Conservation (phyloP, 176 grass and related monocot genomes). For the Alopecurus myosuroides region DNA sequence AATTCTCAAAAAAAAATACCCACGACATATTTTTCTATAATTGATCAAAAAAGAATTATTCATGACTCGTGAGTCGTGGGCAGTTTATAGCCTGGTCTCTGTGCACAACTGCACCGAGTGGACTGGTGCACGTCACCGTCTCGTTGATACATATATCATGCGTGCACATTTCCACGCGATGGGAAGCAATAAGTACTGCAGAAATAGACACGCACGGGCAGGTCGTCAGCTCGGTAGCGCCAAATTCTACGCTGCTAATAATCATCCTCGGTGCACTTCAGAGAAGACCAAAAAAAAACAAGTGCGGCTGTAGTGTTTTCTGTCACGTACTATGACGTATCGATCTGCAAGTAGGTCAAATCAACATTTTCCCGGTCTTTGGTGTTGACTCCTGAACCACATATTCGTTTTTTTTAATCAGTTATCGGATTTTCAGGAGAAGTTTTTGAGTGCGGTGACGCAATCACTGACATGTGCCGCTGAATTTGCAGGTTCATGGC, state of each 20-base stretch:
- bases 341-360: not conserved
- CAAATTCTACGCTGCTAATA: not conserved
- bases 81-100: not conserved
- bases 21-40: too few relatives aligned
- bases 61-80: not conserved
- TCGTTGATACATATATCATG: not conserved
- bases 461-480: not conserved
- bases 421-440: not conserved
- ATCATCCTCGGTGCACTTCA: not conserved
- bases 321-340: not conserved
- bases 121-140: not conserved
- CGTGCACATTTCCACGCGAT: not conserved
- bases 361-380: not conserved
- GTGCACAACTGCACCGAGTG: not conserved
- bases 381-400: not conserved
- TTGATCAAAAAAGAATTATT: not conserved
- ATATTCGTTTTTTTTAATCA: not conserved
- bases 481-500: constrained; percentile 63
- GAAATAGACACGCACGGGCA: not conserved
- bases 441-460: not conserved
- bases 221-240: not conserved
- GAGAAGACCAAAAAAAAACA: not conserved
- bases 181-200: not conserved
- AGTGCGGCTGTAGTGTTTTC: not conserved
- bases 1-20: too few relatives aligned